Evolutionary conservation across 257 asterid genomes (phyloP).

Genomic region (Scutellaria minor): DNA sequence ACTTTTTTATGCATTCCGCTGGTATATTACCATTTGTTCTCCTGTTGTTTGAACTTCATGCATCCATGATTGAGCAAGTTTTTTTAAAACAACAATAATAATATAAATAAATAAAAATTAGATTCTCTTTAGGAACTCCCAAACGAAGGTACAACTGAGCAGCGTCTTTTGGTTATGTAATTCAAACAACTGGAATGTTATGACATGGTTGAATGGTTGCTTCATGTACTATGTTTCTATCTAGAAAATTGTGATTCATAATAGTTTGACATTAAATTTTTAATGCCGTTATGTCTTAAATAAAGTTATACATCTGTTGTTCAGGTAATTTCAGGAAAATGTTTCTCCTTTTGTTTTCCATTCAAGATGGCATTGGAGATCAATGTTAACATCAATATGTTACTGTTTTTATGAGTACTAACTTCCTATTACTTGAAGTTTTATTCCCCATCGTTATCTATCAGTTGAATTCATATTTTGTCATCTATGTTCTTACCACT

Average conservation of each 20-base stretch:
- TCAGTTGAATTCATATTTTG: background rate
- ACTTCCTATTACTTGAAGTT: background rate
- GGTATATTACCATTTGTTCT: background rate
- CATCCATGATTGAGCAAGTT: conserved; percentile 2
- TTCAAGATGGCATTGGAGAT: conserved; percentile 16
- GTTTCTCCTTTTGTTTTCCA: background rate
- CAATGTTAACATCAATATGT: background rate
- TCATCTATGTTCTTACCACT: background rate
- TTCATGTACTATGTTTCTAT: background rate
- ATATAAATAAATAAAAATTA: background rate
- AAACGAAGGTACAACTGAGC: conserved; percentile 1
- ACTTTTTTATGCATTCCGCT: background rate
- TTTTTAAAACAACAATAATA: background rate
- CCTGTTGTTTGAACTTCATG: background rate
- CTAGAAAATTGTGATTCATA: background rate
- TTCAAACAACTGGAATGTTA: conserved; percentile 12
- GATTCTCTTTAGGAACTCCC: background rate
- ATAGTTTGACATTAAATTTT: conserved; percentile 5
- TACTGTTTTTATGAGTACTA: background rate
- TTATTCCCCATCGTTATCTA: background rate
- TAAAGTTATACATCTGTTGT: background rate
- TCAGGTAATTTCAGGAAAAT: background rate
- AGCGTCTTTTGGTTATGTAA: conserved; percentile 12
- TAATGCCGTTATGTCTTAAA: background rate
- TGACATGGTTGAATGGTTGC: conserved; percentile 19